Conservation (phyloP, 345 rosid species). For the Citrus mangshanensis region DNA sequence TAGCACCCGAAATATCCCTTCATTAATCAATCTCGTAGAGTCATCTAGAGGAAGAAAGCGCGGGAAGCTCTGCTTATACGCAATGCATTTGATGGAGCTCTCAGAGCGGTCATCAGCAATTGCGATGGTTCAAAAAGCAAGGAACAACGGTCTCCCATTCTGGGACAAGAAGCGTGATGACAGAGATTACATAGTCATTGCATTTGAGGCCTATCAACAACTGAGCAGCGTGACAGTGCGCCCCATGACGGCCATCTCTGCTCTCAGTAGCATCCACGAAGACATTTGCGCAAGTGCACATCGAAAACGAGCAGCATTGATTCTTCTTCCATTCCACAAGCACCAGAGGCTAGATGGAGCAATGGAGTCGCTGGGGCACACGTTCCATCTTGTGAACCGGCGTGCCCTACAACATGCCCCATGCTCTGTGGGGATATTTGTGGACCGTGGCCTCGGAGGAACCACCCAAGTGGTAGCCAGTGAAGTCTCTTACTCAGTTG, state of each 20-base stretch:
- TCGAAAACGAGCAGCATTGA: slow-evolving; percentile 51
- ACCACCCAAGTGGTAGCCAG: slow-evolving; percentile 56
- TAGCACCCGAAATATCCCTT: slow-evolving; percentile 61
- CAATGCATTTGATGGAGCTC: slow-evolving; percentile 78
- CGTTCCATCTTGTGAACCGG: slow-evolving; percentile 42
- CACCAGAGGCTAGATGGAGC: slow-evolving; percentile 55
- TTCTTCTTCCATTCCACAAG: slow-evolving; percentile 68
- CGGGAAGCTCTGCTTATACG: slow-evolving; percentile 58
- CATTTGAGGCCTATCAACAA: slow-evolving; percentile 69
- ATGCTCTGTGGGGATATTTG: slow-evolving; percentile 69
- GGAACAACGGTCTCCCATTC: slow-evolving; percentile 63
- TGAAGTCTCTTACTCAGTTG: slow-evolving; percentile 49
- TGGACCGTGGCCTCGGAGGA: slow-evolving; percentile 79
- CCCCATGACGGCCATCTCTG: slow-evolving; percentile 79
- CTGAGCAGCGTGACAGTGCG: slow-evolving; percentile 62
- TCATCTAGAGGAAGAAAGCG: slow-evolving; percentile 60
- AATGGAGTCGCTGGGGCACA: slow-evolving; percentile 61
- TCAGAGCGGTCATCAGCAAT: slow-evolving; percentile 75
- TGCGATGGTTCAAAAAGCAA: slow-evolving; percentile 73
- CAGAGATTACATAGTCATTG: slow-evolving; percentile 53
- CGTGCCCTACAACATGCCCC: slow-evolving; percentile 51
- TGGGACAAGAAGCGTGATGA: slow-evolving; percentile 50
- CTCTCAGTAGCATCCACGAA: slow-evolving; percentile 47
- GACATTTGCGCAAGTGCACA: slow-evolving; percentile 67
- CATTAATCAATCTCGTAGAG: slow-evolving; percentile 59